Evolutionary conservation across 371 early-diverging fungal genomes (phyloP), one percentile per base, ranked within the genome.

Genomic region (Syncephalastrum racemosum): DNA sequence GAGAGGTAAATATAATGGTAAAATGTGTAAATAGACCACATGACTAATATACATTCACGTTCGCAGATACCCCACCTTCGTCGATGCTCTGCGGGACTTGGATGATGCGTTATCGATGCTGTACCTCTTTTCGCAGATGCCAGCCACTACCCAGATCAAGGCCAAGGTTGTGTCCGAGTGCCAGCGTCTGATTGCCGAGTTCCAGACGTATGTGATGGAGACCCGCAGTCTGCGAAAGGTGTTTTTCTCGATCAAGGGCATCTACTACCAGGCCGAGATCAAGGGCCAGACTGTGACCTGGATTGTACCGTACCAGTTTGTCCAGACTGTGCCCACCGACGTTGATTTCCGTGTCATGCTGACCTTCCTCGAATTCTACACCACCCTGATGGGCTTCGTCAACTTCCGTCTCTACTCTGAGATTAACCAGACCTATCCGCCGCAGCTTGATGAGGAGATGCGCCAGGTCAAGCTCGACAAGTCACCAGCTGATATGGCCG

Each of bases 161-260:
- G 67, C 74, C 2, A 67, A 77, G 46, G 74, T 79, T 5, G 81
- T 96, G 8, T 75, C 79, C 36, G 84, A 88, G 52, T 94, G 95
- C 72, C 91, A 88, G 62, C 81, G 89, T 10, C 66, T 97, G 63
- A 79, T 86, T 40, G 81, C 85, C 22, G 97, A 98, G 74, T 98
- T 97, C 78, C 91, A 91, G 75, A 89, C 90, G 63, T 97, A 93
- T 65, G 86, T 97, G 15, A 82, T 95, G 67, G 77, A 84, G 31
- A 79, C 91, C 36, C 81, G 85, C 53, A 74, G 86, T 62, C 73
- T 98, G 63, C 84, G 90, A 47, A 93, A 93, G 68, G 89, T 87
- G 15, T 98, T 98, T 71, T 79, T 97, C 61, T 93, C 94, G 15
- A 95, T 97, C 87, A 98, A 98, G 83, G 99, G 99, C 53, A 94